Base-by-base conservation (phyloP, 1,139 yeast genomes). In the Diutina mesorugosa region DNA sequence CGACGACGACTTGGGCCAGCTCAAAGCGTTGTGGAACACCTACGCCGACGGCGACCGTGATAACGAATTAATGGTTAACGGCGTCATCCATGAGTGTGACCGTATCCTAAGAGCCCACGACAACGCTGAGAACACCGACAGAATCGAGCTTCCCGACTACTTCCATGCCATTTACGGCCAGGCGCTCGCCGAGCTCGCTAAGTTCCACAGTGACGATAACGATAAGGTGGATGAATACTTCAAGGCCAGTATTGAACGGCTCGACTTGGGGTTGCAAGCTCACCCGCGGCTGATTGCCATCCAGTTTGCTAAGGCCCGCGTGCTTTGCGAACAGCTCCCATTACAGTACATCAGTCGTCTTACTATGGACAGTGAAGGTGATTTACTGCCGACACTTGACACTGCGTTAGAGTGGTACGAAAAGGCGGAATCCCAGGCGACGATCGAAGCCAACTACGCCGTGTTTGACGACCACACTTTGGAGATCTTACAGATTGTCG, bases 21-120 rank as follows among this genome's bases (percentile, higher is more conserved):
- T 90, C 57, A 71, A 71, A 60, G 95, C 87, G 4, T 73, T 90
- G 53, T 90, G 89, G 87, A 71, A 71, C 38, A 81, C 87, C 1
- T 86, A 80, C 67, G 64, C 67, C 55, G 64, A 74, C 53, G 76
- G 85, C 3, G 83, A 80, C 18, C 79, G 79, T 61, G 84, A 81
- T 56, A 80, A 79, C 61, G 90, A 79, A 66, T 72, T 78, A 60
- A 80, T 90, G 48, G 72, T 90, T 56, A 87, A 90, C 64, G 98
- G 97, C 35, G 79, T 93, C 5, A 81, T 93, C 26, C 97, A 93
- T 65, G 98, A 93, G 68, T 87, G 97, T 70, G 97, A 91, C 65
- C 72, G 96, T 54, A 67, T 90, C 50, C 74, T 90, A 62, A 77
- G 96, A 63, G 45, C 55, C 8, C 50, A 26, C 26, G 54, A 30